phyloP scores from a whole-genome alignment of 495 filamentous ascomycete species.

The Amorphotheca resinae region DNA sequence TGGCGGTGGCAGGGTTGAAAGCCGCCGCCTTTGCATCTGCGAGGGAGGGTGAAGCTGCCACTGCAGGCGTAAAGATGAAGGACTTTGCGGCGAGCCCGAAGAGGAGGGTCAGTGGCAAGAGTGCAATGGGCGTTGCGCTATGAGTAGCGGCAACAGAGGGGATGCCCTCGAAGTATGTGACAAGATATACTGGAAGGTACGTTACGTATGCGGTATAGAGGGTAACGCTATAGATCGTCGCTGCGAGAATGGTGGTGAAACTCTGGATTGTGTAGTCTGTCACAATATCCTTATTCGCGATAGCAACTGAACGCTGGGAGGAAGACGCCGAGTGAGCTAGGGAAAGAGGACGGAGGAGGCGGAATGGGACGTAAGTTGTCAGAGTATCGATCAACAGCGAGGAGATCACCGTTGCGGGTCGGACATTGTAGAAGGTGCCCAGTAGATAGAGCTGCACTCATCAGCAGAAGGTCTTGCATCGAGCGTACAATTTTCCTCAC shows the following conservation, averaged over 20 bases:
- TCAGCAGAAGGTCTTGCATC: neutral
- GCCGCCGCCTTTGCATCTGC: slow-evolving; percentile 13
- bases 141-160: slow-evolving; percentile 51
- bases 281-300: slow-evolving; percentile 58
- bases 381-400: slow-evolving; percentile 51
- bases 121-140: slow-evolving; percentile 38
- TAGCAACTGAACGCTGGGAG: slow-evolving; percentile 22
- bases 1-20: slow-evolving; percentile 42
- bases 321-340: slow-evolving; percentile 47
- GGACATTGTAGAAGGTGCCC: slow-evolving; percentile 58
- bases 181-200: slow-evolving; percentile 53
- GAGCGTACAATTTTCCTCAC: slow-evolving; percentile 25
- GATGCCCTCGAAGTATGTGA: slow-evolving; percentile 57
- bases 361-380: slow-evolving; percentile 57
- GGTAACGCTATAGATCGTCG: slow-evolving; percentile 53
- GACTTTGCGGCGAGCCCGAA: slow-evolving; percentile 54
- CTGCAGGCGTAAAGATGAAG: slow-evolving; percentile 65
- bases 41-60: slow-evolving; percentile 26
- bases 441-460: slow-evolving; percentile 36
- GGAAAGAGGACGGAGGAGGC: slow-evolving; percentile 51
- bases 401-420: slow-evolving; percentile 37
- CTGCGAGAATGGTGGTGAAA: slow-evolving; percentile 51
- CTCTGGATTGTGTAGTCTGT: slow-evolving; percentile 48
- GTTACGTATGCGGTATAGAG: slow-evolving; percentile 50
- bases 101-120: slow-evolving; percentile 40